Evolutionary conservation across 345 rosid genomes (phyloP).

Genomic region (Lepidium sativum): DNA sequence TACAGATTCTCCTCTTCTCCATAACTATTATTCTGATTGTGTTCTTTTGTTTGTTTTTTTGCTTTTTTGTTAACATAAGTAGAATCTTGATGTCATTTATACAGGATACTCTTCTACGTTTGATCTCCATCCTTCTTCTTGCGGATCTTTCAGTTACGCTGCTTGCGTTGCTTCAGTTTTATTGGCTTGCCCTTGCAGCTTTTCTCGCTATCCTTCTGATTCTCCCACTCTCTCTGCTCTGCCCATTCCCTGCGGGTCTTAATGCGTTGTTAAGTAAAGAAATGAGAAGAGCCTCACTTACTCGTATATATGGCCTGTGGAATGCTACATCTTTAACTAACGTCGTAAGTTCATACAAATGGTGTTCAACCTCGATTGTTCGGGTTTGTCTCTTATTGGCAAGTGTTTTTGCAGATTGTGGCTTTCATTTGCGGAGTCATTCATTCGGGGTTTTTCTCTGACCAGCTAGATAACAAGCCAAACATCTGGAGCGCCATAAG

Average conservation of each 20-base stretch:
- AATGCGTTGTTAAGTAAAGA: conserved; percentile 93
- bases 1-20: neutral
- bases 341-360: conserved; percentile 50
- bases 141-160: conserved; percentile 83
- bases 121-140: conserved; percentile 73
- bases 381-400: conserved; percentile 1
- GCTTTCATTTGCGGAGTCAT: conserved; percentile 70
- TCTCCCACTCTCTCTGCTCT: conserved; percentile 84
- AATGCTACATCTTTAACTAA: conserved; percentile 80
- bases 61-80: neutral
- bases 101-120: conserved; percentile 78
- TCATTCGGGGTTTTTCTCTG: conserved; percentile 44
- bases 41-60: neutral
- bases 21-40: neutral
- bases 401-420: conserved; percentile 50
- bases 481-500: conserved; percentile 49
- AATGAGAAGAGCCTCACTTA: conserved; percentile 80
- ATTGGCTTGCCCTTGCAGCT: conserved; percentile 83
- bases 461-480: conserved; percentile 34
- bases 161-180: conserved; percentile 77
- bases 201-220: conserved; percentile 83
- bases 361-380: neutral
- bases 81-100: conserved; percentile 5
- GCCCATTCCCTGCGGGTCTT: conserved; percentile 92
- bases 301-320: conserved; percentile 90